Conservation (phyloP, 345 rosid species). For the Camelina sativa region DNA sequence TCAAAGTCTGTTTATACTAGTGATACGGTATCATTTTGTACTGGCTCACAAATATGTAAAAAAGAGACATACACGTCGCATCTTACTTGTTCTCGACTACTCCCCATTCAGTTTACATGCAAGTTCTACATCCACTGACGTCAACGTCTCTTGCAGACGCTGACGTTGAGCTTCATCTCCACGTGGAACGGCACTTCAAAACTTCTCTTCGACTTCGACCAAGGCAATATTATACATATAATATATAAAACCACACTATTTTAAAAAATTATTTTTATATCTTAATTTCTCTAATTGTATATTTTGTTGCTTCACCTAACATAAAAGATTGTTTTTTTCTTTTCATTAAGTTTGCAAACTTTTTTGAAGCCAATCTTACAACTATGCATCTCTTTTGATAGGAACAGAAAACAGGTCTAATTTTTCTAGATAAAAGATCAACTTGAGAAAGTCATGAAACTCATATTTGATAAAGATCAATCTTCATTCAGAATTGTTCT, state of each 20-base stretch:
- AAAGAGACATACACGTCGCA: constrained; percentile 25
- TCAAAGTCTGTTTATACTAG: neutral
- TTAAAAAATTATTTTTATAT: too few species aligned
- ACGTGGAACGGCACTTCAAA: constrained; percentile 13
- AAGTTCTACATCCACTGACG: constrained; percentile 31
- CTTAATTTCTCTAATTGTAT: neutral
- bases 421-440: neutral
- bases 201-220: neutral
- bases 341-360: neutral
- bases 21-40: neutral
- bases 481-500: neutral
- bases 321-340: neutral
- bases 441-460: too few species aligned
- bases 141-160: constrained; percentile 26
- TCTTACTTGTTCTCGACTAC: constrained; percentile 38
- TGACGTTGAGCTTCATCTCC: neutral
- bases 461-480: too few species aligned
- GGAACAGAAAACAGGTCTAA: neutral
- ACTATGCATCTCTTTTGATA: neutral
- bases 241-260: too few species aligned
- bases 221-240: neutral
- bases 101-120: constrained; percentile 42
- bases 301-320: neutral
- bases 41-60: neutral
- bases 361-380: neutral